Evolutionary conservation across 495 filamentous ascomycete species (phyloP).

Genomic region (Lophiotrema nucula): DNA sequence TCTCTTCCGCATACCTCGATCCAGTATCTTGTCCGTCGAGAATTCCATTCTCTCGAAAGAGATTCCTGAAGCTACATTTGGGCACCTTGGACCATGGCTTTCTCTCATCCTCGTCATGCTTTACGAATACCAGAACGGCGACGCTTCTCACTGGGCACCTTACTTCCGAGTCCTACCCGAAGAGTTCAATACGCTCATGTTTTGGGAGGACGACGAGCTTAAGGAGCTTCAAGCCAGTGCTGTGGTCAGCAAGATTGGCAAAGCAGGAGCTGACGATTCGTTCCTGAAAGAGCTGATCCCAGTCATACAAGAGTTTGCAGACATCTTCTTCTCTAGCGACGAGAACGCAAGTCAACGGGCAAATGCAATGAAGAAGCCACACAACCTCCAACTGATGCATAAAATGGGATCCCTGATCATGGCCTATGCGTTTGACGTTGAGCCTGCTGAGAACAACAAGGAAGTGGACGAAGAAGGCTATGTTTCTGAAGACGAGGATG

Average conservation of each 20-base stretch:
- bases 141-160: conserved; percentile 66
- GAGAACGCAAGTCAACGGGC: conserved; percentile 35
- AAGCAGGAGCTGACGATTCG: conserved; percentile 64
- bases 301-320: conserved; percentile 49
- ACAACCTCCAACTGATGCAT: conserved; percentile 64
- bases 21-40: conserved; percentile 49
- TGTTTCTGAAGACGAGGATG: conserved; percentile 66
- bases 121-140: conserved; percentile 65
- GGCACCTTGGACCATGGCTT: conserved; percentile 50
- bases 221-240: conserved; percentile 72
- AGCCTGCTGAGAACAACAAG: conserved; percentile 50
- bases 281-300: conserved; percentile 65
- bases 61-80: conserved; percentile 23
- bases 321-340: conserved; percentile 49
- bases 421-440: conserved; percentile 92
- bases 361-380: conserved; percentile 41
- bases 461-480: conserved; percentile 58
- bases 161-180: conserved; percentile 80
- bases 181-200: conserved; percentile 86
- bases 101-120: conserved; percentile 77
- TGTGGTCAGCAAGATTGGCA: conserved; percentile 75
- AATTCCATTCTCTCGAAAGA: conserved; percentile 37
- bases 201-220: conserved; percentile 75
- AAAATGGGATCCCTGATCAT: conserved; percentile 84
- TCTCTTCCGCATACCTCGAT: conserved; percentile 62